Conservation (phyloP, 1,284 basidiomycete species). For the Boletus sp. region DNA sequence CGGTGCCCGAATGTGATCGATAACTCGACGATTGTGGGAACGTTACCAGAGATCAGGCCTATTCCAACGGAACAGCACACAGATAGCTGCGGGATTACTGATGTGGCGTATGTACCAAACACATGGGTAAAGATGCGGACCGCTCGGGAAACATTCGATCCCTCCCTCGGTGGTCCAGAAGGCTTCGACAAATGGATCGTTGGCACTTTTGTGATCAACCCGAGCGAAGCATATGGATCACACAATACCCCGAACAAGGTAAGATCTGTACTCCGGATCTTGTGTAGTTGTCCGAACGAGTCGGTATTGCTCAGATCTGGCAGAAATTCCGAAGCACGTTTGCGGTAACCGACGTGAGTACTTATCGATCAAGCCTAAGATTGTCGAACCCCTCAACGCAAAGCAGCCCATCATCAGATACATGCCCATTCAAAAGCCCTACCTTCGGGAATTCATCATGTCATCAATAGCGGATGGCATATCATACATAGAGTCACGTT, state of each 20-base stretch:
- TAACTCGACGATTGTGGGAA: slow-evolving; percentile 36
- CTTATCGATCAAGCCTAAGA: slow-evolving; percentile 3
- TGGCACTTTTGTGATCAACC: slow-evolving; percentile 57
- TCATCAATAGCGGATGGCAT: slow-evolving; percentile 69
- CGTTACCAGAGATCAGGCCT: slow-evolving; percentile 51
- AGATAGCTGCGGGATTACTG: slow-evolving; percentile 40
- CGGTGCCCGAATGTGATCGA: slow-evolving; percentile 36
- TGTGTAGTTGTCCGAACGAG: not conserved
- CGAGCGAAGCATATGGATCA: slow-evolving; percentile 63
- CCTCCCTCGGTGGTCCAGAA: slow-evolving; percentile 52
- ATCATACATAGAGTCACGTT: slow-evolving; percentile 66
- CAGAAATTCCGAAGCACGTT: slow-evolving; percentile 62
- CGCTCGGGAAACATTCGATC: slow-evolving; percentile 52
- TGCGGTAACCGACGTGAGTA: slow-evolving; percentile 44
- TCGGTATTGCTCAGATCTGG: slow-evolving; percentile 55
- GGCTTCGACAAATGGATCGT: slow-evolving; percentile 67
- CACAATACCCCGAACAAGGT: slow-evolving; percentile 66
- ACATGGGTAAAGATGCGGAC: slow-evolving; percentile 54
- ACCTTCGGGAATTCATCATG: slow-evolving; percentile 35
- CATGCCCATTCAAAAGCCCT: slow-evolving; percentile 19
- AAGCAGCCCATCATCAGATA: slow-evolving; percentile 26
- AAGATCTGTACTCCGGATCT: not conserved
- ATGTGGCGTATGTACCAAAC: slow-evolving; percentile 41
- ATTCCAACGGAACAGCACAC: slow-evolving; percentile 42
- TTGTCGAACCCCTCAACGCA: not conserved